A percentile compares a stretch with the other conserved stretches of the same genome.
phyloP scores from a whole-genome alignment of 2,329 filamentous ascomycete species.

The Colletotrichum ledebouriae region DNA sequence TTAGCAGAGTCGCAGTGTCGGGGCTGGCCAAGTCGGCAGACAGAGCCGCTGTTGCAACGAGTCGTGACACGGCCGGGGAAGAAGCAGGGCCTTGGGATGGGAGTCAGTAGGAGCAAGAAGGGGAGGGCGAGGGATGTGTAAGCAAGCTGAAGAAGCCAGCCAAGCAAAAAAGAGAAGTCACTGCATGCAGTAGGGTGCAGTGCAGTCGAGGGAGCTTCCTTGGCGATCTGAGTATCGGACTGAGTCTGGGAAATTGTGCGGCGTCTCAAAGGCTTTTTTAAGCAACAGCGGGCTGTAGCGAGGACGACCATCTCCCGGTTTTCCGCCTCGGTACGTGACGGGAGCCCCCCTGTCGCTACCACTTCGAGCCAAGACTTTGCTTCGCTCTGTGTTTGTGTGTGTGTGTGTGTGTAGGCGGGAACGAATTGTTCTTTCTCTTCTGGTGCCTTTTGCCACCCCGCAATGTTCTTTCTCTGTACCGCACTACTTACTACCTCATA shows the following conservation, averaged over 20 bases:
- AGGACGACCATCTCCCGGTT: conserved; percentile 8
- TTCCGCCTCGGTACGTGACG: conserved; percentile 6
- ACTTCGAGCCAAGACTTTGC: not conserved
- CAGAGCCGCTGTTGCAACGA: conserved; percentile 31
- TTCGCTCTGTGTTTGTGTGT: not conserved
- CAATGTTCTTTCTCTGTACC: too few species aligned
- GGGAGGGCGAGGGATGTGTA: conserved; percentile 23
- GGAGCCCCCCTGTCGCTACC: conserved; percentile 13
- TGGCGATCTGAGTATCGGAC: conserved; percentile 40
- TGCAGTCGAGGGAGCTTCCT: conserved; percentile 30
- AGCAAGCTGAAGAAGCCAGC: conserved; percentile 22
- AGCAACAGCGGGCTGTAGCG: conserved; percentile 30
- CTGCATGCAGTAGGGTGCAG: not conserved
- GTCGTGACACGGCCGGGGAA: conserved; percentile 16
- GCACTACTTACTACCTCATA: not conserved
- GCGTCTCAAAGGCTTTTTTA: conserved; percentile 42
- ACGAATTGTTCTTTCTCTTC: not conserved
- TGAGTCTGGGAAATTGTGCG: conserved; percentile 38
- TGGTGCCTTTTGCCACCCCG: too few species aligned
- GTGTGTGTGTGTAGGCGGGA: too few species aligned
- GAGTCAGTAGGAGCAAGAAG: not conserved
- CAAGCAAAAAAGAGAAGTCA: conserved; percentile 10
- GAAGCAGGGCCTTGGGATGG: not conserved
- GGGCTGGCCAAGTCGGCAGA: conserved; percentile 32
- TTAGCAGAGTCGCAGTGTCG: conserved; percentile 36